These are phyloP conservation scores for Conticribra weissflogii DNA, from an alignment of 108 stramenopile genomes.

Conservation along the genomic window DNA sequence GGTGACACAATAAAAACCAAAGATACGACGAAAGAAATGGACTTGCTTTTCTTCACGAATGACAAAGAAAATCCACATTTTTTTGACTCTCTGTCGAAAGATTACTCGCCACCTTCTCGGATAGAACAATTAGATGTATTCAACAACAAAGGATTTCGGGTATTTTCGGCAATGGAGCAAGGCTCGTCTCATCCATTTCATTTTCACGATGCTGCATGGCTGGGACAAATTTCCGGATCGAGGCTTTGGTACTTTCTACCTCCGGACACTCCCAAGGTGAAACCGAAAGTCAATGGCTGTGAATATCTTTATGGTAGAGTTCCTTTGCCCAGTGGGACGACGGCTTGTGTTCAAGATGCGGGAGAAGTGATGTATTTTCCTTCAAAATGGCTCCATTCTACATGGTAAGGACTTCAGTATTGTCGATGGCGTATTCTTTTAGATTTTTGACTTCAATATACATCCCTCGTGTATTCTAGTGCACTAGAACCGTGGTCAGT, in stretches of 20 bases:
- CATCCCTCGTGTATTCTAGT: too few relatives aligned
- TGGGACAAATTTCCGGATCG: conserved; percentile 34
- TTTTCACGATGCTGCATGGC: conserved; percentile 51
- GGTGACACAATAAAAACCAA: too few relatives aligned
- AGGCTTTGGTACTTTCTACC: conserved; percentile 55
- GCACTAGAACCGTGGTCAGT: conserved; percentile 55
- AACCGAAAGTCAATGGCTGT: conserved; percentile 46
- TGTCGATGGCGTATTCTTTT: not conserved
- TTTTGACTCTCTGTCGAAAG: conserved; percentile 9
- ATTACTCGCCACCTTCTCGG: conserved; percentile 22
- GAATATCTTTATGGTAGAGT: conserved; percentile 30
- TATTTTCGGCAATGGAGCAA: conserved; percentile 40
- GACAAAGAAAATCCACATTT: conserved; percentile 47
- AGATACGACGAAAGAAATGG: too few relatives aligned
- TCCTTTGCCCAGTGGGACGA: conserved; percentile 23
- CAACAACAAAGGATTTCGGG: conserved; percentile 28
- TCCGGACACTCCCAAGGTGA: conserved; percentile 22
- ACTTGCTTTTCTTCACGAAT: conserved; percentile 53
- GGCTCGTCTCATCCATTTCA: conserved; percentile 49
- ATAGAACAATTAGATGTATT: conserved; percentile 23
- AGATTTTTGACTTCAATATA: too few relatives aligned
- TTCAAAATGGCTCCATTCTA: conserved; percentile 55
- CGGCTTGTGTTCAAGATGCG: conserved; percentile 34
- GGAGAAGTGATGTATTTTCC: conserved; percentile 57
- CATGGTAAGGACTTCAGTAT: conserved; percentile 17